Conservation (phyloP, 768 basidiomycete genomes). For the Mycena olivaceomarginata region DNA sequence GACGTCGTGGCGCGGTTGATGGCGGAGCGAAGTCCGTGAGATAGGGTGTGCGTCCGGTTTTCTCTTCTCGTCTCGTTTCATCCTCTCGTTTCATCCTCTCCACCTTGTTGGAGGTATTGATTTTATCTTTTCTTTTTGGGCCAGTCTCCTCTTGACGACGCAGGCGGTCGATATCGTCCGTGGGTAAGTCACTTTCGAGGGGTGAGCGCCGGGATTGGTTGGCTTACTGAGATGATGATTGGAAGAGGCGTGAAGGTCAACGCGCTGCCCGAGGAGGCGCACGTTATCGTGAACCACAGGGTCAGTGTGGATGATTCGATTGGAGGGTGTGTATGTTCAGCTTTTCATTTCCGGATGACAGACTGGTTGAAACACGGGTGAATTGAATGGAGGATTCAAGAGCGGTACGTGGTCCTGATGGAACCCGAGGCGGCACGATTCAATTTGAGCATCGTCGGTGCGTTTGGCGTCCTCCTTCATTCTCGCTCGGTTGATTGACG, state of each 20-base stretch:
- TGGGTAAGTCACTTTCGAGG: not conserved
- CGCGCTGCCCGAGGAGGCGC: conserved; percentile 52
- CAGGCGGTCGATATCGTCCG: conserved; percentile 72
- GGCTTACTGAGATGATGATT: no score
- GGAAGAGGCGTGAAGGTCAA: conserved; percentile 66
- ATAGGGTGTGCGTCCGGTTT: conserved; percentile 26
- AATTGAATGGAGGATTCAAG: not conserved
- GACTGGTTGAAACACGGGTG: no score
- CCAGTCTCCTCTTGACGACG: conserved; percentile 65
- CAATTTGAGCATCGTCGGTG: conserved; percentile 31
- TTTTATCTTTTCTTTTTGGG: no score
- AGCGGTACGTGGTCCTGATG: conserved; percentile 13
- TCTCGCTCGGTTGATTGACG: no score
- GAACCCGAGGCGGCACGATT: conserved; percentile 23
- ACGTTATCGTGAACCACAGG: conserved; percentile 61
- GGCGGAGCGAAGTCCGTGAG: conserved; percentile 18
- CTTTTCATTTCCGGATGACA: no score
- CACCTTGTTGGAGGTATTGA: no score
- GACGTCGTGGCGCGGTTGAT: conserved; percentile 17
- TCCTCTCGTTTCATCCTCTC: no score
- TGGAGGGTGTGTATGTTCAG: not conserved
- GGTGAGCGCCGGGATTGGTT: no score
- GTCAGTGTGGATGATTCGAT: conserved; percentile 55
- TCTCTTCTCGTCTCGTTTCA: not conserved
- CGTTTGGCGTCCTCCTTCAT: not conserved